Evolutionary conservation across 2,329 filamentous ascomycete species (phyloP).

Genomic region (Sclerotinia sclerotiorum): DNA sequence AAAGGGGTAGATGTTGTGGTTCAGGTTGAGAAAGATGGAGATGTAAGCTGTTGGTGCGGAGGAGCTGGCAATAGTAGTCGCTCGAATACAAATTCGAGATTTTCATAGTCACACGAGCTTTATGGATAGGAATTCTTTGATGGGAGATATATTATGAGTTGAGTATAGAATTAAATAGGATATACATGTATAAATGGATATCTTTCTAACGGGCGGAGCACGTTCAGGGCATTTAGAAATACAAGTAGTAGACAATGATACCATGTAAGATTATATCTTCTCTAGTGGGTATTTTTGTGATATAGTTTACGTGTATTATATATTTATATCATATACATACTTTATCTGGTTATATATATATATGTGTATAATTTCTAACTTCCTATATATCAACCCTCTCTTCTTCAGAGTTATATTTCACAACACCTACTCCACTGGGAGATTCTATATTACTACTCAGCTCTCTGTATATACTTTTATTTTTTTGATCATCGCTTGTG

Average conservation of each 20-base stretch:
- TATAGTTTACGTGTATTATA: background rate
- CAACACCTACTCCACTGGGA: too few relatives aligned
- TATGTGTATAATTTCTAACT: too few relatives aligned
- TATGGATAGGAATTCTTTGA: background rate
- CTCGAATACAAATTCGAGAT: conserved; percentile 19
- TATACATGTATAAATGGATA: conserved; percentile 4
- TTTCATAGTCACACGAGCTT: conserved; percentile 11
- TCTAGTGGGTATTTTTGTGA: background rate
- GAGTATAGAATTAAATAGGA: background rate
- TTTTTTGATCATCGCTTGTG: too few relatives aligned
- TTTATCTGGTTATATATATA: too few relatives aligned
- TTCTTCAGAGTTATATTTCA: too few relatives aligned
- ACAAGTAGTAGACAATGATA: background rate
- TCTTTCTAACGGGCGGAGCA: background rate
- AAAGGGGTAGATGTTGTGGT: conserved; percentile 79
- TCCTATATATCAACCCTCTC: too few relatives aligned
- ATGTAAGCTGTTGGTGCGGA: conserved; percentile 62
- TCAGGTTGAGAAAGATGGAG: conserved; percentile 84
- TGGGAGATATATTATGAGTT: background rate
- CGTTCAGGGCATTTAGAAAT: background rate
- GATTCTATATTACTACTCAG: too few relatives aligned
- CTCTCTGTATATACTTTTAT: too few relatives aligned
- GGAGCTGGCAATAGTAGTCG: conserved; percentile 8
- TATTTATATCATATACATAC: too few relatives aligned
- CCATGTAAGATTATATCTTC: background rate